phyloP scores from a whole-genome alignment of 2,329 filamentous ascomycete species.

The Diaporthe destruens region DNA sequence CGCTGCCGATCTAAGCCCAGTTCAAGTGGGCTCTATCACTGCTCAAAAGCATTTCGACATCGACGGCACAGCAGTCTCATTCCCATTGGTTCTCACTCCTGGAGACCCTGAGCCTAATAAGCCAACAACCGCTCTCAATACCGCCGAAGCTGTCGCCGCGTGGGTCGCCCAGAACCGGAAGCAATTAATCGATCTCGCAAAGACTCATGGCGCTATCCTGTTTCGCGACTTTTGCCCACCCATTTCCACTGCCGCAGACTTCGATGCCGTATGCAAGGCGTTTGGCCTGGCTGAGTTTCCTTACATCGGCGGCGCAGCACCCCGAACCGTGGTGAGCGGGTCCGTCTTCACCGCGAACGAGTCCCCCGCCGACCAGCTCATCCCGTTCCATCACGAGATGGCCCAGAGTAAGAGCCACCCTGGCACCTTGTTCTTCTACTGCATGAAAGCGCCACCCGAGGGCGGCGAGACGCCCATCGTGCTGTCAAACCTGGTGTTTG shows the following conservation, averaged over 20 bases:
- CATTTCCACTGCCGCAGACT: slow-evolving; percentile 33
- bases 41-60: slow-evolving; percentile 37
- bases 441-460: slow-evolving; percentile 32
- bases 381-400: slow-evolving; percentile 42
- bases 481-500: slow-evolving; percentile 38
- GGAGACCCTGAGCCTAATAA: slow-evolving; percentile 43
- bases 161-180: slow-evolving; percentile 36
- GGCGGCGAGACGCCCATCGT: slow-evolving; percentile 40
- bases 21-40: slow-evolving; percentile 23
- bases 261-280: slow-evolving; percentile 36
- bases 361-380: slow-evolving; percentile 41
- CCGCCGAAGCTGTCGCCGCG: slow-evolving; percentile 26
- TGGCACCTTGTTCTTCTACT: slow-evolving; percentile 38
- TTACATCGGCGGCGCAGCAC: slow-evolving; percentile 40
- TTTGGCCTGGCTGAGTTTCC: slow-evolving; percentile 36
- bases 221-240: slow-evolving; percentile 39
- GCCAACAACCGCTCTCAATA: background rate
- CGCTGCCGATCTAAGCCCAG: slow-evolving; percentile 34
- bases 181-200: slow-evolving; percentile 29
- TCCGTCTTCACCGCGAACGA: slow-evolving; percentile 41
- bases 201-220: slow-evolving; percentile 37
- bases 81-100: slow-evolving; percentile 38
- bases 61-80: slow-evolving; percentile 24
- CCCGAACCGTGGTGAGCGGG: slow-evolving; percentile 33
- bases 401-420: slow-evolving; percentile 40